Evolutionary conservation across 176 grass and related monocot genomes (phyloP), one percentile per base, ranked within the genome.

Genomic region (Triticum dicoccoides): DNA sequence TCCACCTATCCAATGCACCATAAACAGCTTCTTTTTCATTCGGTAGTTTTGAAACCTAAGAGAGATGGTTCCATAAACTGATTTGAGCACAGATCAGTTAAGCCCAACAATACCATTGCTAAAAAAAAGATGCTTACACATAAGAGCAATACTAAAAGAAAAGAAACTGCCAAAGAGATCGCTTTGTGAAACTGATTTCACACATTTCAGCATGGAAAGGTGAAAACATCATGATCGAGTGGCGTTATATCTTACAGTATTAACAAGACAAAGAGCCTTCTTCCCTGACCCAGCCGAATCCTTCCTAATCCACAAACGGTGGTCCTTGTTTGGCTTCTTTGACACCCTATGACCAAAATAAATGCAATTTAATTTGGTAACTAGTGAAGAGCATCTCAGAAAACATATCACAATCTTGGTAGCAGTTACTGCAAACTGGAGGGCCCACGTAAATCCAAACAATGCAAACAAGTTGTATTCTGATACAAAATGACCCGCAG

Each of bases 301-400:
- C 86, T 92, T 98, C 71, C 90, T 96, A 78, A 92, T 94, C 93
- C 93, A 98, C 70, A 96, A 87, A 91, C 94, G 93, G 27, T 98
- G 92, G 30, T 98, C 87, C 65, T 91, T 98, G 38, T 84, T 86
- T 84, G 65, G 65, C 74, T 73, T 92, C 58, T 83, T 98, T 67
- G 93, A 65, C 54, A 90, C 83, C 76, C 94, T 98, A 85, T 42
- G 61, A 83, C 25, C 70, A 80, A 69, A 79, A 85, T 17, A 65
- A 91, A 88, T 74, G 18, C 12, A 85, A 41, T 66, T 85, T 67
- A 54, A 78, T n/a, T 69, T 68, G n/a, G 8, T 72, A 81, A 58
- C 1, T 47, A 12, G 18, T 76, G 61, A 74, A 61, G 20, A 62
- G 51, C 33, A 73, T 30, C 47, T 68, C 17, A 23, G 45, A 85